phyloP scores from a whole-genome alignment of 768 basidiomycete species.

The Asterophora parasitica region DNA sequence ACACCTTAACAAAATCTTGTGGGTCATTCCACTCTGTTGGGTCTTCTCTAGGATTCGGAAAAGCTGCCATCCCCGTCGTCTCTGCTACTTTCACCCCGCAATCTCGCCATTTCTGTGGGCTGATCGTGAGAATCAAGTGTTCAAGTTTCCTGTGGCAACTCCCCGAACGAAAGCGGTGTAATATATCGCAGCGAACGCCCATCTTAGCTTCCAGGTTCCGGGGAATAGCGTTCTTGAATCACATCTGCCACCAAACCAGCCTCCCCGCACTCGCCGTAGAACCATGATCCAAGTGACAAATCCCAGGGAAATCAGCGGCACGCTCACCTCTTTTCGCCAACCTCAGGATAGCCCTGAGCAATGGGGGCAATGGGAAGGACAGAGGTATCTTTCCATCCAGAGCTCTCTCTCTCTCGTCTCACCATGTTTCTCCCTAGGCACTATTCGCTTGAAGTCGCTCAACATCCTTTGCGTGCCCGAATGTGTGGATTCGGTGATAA shows the following conservation, averaged over 20 bases:
- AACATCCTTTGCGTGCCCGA: conserved; percentile 84
- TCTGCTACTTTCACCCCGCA: conserved; percentile 6
- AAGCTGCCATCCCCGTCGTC: conserved; percentile 6
- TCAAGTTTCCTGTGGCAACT: conserved; percentile 12
- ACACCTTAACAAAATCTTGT: conserved; percentile 18
- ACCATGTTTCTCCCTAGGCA: conserved; percentile 39
- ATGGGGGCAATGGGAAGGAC: conserved; percentile 70
- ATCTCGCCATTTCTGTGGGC: not conserved
- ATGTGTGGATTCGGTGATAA: conserved; percentile 98
- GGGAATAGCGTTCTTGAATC: no score
- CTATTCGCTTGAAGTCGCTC: conserved; percentile 81
- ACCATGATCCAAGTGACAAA: conserved; percentile 68
- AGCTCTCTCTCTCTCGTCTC: conserved; percentile 8
- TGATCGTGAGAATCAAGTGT: conserved; percentile 19
- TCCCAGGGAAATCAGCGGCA: conserved; percentile 33
- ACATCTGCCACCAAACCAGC: not conserved
- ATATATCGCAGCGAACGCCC: no score
- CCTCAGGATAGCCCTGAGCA: conserved; percentile 43
- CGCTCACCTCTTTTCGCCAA: conserved; percentile 27
- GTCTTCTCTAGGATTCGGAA: conserved; percentile 27
- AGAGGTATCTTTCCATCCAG: conserved; percentile 37
- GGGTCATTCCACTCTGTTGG: conserved; percentile 38
- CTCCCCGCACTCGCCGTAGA: conserved; percentile 6
- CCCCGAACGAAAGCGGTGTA: conserved; percentile 7
- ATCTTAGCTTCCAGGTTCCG: no score